Evolutionary conservation across 129 eudicot genomes (phyloP).

Genomic region (Saposhnikovia divaricata): DNA sequence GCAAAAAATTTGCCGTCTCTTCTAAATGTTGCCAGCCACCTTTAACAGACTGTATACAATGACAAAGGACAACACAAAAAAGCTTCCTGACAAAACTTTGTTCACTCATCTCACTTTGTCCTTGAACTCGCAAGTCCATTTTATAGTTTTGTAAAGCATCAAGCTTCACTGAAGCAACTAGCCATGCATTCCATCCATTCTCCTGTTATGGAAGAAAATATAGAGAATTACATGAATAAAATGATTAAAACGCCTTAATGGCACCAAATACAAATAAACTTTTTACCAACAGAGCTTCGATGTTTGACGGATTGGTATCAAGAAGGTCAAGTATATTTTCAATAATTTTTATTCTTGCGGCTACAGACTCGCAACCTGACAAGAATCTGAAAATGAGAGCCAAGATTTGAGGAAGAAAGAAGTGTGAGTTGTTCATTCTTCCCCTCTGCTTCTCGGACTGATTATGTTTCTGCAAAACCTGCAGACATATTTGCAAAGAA

Average conservation of each 20-base stretch:
- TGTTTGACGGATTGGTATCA: constrained; percentile 77
- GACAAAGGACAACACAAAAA: constrained; percentile 70
- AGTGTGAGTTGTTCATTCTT: constrained; percentile 62
- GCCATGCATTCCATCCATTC: constrained; percentile 91
- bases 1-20: constrained; percentile 83
- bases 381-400: constrained; percentile 76
- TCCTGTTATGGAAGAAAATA: constrained; percentile 33
- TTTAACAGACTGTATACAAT: constrained; percentile 56
- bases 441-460: constrained; percentile 54
- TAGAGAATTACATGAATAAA: neutral
- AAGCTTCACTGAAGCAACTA: constrained; percentile 70
- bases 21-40: constrained; percentile 98
- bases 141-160: constrained; percentile 63
- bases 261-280: neutral
- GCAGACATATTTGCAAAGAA: constrained; percentile 15
- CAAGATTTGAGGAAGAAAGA: constrained; percentile 79
- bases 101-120: constrained; percentile 44
- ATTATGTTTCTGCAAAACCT: constrained; percentile 72
- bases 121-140: constrained; percentile 23
- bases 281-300: constrained; percentile 86
- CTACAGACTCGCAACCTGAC: constrained; percentile 62
- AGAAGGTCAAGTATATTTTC: constrained; percentile 83
- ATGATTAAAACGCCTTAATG: neutral
- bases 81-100: constrained; percentile 48
- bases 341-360: constrained; percentile 60